Evolutionary conservation across 2,329 filamentous ascomycete genomes (phyloP).

Genomic region (Stemphylium beticola): DNA sequence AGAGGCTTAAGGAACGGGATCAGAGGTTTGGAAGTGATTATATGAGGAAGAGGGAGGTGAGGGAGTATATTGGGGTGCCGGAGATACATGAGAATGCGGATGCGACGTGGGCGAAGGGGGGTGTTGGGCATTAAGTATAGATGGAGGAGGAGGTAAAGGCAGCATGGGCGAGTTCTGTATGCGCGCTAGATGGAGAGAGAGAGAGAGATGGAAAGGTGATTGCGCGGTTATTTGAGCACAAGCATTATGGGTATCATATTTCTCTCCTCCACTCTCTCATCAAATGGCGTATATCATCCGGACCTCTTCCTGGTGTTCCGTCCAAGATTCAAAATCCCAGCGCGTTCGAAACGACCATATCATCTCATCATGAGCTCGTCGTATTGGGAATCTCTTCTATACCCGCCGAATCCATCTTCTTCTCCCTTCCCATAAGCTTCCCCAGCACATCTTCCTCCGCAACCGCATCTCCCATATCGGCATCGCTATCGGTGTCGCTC

Average conservation of each 20-base stretch:
- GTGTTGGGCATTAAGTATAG: constrained; percentile 16
- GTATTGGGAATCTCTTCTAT: constrained; percentile 42
- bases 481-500: constrained; percentile 31
- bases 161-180: background rate
- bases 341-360: background rate
- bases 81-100: constrained; percentile 57
- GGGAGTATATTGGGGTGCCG: constrained; percentile 60
- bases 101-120: constrained; percentile 52
- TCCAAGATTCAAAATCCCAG: too few species aligned
- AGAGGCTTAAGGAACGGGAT: constrained; percentile 59
- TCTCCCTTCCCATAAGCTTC: constrained; percentile 46
- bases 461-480: constrained; percentile 19
- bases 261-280: too few species aligned
- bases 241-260: background rate
- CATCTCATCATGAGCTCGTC: constrained; percentile 18
- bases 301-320: too few species aligned
- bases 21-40: constrained; percentile 60
- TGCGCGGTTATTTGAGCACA: background rate
- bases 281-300: too few species aligned
- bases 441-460: constrained; percentile 43
- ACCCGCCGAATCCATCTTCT: constrained; percentile 20
- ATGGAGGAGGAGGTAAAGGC: too few species aligned
- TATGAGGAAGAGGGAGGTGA: constrained; percentile 59
- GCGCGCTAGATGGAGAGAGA: background rate
- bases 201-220: background rate